Conservation (phyloP, 768 basidiomycete species). For the Galerina sulciceps region DNA sequence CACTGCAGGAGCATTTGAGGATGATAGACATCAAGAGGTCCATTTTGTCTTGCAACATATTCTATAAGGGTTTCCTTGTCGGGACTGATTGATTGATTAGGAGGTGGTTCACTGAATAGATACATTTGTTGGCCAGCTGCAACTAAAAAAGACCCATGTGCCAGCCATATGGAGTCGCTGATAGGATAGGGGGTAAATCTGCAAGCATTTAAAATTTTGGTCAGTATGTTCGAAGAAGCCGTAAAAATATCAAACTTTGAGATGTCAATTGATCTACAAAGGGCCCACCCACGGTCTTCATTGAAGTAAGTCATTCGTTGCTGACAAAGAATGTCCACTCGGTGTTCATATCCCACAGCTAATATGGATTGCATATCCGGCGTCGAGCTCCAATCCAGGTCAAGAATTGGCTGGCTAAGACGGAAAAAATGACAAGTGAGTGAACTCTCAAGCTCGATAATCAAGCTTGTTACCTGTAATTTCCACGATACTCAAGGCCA, state of each 20-base stretch:
- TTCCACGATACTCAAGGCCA: constrained; percentile 76
- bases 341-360: constrained; percentile 83
- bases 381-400: constrained; percentile 94
- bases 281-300: constrained; percentile 77
- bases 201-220: background rate
- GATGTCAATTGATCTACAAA: constrained; percentile 73
- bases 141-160: constrained; percentile 80
- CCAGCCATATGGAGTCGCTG: constrained; percentile 90
- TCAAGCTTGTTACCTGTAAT: constrained; percentile 53
- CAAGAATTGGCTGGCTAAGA: constrained; percentile 66
- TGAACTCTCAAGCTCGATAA: background rate
- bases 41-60: constrained; percentile 81
- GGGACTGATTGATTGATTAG: constrained; percentile 10
- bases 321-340: constrained; percentile 87
- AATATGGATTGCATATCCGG: constrained; percentile 89
- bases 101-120: constrained; percentile 63
- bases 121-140: constrained; percentile 85
- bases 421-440: background rate
- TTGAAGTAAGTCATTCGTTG: constrained; percentile 93
- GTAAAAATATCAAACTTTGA: constrained; percentile 52
- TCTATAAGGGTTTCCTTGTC: constrained; percentile 68
- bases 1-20: constrained; percentile 94
- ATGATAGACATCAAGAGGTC: constrained; percentile 89
- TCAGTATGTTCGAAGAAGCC: background rate
- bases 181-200: constrained; percentile 83